A percentile compares a stretch with the other conserved stretches of the same genome.
These are phyloP conservation scores for Sambucus nigra DNA, from an alignment of 129 eudicot species.

Conservation along the genomic window DNA sequence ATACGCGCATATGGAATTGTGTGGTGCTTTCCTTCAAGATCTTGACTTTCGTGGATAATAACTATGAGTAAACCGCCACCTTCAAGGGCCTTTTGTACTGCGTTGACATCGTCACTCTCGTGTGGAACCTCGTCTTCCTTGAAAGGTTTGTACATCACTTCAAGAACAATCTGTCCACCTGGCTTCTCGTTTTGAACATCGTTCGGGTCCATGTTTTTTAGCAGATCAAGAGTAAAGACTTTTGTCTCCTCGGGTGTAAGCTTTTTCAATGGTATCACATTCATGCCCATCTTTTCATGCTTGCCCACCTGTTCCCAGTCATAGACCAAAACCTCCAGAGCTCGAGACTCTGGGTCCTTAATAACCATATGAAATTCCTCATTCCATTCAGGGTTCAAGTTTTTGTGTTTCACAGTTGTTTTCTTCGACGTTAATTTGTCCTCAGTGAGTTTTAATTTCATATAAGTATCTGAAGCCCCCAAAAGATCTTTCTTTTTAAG, in stretches of 20 bases:
- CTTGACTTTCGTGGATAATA: constrained; percentile 81
- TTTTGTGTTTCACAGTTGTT: constrained; percentile 75
- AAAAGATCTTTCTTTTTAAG: constrained; percentile 84
- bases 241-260: constrained; percentile 77
- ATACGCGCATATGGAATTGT: constrained; percentile 79
- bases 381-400: constrained; percentile 96
- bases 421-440: constrained; percentile 87
- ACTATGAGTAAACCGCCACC: constrained; percentile 91
- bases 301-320: constrained; percentile 94
- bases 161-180: constrained; percentile 70
- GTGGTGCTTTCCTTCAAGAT: constrained; percentile 93
- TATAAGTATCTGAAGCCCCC: constrained; percentile 90
- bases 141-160: constrained; percentile 61
- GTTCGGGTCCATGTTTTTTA: constrained; percentile 63
- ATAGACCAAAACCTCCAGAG: constrained; percentile 46
- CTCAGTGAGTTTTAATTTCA: constrained; percentile 55
- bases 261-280: constrained; percentile 52
- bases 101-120: constrained; percentile 37
- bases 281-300: constrained; percentile 80
- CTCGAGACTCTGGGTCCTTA: constrained; percentile 75
- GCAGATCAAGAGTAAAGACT: constrained; percentile 49
- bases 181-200: constrained; percentile 70
- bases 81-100: constrained; percentile 65
- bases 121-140: constrained; percentile 35
- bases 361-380: constrained; percentile 72